Base-by-base conservation (phyloP, 192 early-diverging fungal genomes). In the Lunasporangiospora selenospora region DNA sequence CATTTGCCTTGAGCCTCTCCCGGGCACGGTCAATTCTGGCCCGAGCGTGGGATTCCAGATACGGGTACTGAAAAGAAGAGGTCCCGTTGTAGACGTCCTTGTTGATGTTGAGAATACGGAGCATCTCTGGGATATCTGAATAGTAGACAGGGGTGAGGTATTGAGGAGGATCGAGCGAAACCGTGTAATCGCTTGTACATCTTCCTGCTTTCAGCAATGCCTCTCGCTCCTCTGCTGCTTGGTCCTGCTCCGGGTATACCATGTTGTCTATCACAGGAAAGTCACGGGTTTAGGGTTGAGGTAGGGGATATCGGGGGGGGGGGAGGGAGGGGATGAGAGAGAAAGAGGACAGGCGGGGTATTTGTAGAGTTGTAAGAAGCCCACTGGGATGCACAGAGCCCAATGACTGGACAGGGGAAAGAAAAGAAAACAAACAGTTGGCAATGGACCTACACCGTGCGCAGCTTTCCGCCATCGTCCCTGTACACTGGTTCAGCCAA, bases 71-170 rank as follows among this genome's bases (percentile, higher is more conserved):
- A 29, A 73, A 73, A 1, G 60, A 41, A 2, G 49, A 47, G 9
- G 69, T 73, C 26, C 69, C 69, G 29, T 73, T 52, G 42, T 53
- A 63, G 27, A 73, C 24, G 23, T 62, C 48, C 37, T 63, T 73
- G 34, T 57, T 40, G 26, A 73, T 51, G 43, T 73, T 73, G 43
- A 63, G 40, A 21, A 63, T 58, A 19, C 69, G 46, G 1, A 73
- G 48, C 42, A 73, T 57, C 42, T 73, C 69, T 42, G 53, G 54
- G 27, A 58, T 63, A 36, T 73, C 69, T 0, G 29, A 11, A 2
- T 63, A 16, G 4, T 45, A 53, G 33, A 63, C 69, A 1, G 69
- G 54, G 30, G 69, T 53, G 21, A 73, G 37, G 32, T 63, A 63
- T 18, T 58, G 69, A 5, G 69, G 69, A 26, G 69, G 69, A 24